Evolutionary conservation across 2,329 filamentous ascomycete genomes (phyloP).

Genomic region (Neopestalotiopsis sp.): DNA sequence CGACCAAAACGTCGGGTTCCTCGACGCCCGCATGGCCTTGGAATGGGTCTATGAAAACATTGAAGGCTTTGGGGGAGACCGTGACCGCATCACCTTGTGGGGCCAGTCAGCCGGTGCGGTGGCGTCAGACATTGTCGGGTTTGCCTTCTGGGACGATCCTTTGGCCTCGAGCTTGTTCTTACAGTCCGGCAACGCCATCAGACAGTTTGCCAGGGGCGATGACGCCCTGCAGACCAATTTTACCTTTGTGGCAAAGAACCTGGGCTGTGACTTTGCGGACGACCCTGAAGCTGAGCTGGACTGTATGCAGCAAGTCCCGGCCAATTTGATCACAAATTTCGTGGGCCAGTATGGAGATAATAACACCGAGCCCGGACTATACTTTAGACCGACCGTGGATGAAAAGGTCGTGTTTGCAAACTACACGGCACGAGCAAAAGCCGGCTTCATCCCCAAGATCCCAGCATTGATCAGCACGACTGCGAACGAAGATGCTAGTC

Average conservation of each 20-base stretch:
- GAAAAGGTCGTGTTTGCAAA: conserved; percentile 38
- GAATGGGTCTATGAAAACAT: conserved; percentile 43
- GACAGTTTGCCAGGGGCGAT: conserved; percentile 17
- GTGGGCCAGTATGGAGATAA: conserved; percentile 26
- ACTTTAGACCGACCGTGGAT: conserved; percentile 38
- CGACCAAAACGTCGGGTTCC: conserved; percentile 36
- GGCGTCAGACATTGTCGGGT: conserved; percentile 15
- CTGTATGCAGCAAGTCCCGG: conserved; percentile 43
- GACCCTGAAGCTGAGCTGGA: conserved; percentile 36
- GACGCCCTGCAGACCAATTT: conserved; percentile 40
- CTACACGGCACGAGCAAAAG: conserved; percentile 34
- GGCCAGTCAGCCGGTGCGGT: conserved; percentile 21
- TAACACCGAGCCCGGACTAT: conserved; percentile 29
- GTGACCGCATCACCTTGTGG: conserved; percentile 21
- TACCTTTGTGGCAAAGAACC: conserved; percentile 43
- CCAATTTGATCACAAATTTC: conserved; percentile 38
- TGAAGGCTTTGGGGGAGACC: conserved; percentile 38
- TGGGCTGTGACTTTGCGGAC: conserved; percentile 39
- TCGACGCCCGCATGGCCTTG: conserved; percentile 40
- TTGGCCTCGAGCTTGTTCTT: conserved; percentile 17
- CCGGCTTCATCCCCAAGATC: conserved; percentile 31
- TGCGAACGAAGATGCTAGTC: conserved; percentile 30
- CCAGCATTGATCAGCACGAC: conserved; percentile 33
- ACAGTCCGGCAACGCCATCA: conserved; percentile 17
- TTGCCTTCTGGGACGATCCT: conserved; percentile 18